These are phyloP conservation scores for Paraphoma chrysanthemicola DNA, from an alignment of 2,329 filamentous ascomycete genomes.

Conservation along the genomic window DNA sequence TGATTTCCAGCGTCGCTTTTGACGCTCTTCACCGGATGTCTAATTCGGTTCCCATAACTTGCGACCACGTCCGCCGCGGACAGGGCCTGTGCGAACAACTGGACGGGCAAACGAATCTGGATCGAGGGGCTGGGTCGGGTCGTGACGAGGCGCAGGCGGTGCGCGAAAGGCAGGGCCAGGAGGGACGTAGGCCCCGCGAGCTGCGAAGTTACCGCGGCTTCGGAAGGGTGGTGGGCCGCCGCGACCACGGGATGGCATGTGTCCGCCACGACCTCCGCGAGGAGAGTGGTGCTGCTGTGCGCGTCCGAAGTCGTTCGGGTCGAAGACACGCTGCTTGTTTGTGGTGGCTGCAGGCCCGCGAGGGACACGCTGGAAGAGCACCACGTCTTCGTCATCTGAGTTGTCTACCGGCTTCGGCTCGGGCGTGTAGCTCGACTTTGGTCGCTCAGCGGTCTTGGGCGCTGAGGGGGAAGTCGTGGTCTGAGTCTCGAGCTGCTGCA, in stretches of 20 bases:
- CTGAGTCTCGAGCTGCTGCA: conserved; percentile 47
- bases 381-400: conserved; percentile 48
- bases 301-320: conserved; percentile 58
- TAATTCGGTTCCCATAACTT: conserved; percentile 52
- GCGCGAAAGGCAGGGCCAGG: conserved; percentile 35
- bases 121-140: conserved; percentile 48
- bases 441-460: conserved; percentile 27
- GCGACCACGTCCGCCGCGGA: conserved; percentile 43
- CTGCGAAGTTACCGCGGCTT: conserved; percentile 37
- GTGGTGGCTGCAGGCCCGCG: conserved; percentile 41
- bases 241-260: conserved; percentile 30
- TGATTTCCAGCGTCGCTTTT: conserved; percentile 4
- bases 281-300: conserved; percentile 35
- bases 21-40: conserved; percentile 12
- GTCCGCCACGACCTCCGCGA: conserved; percentile 43
- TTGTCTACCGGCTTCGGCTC: conserved; percentile 26
- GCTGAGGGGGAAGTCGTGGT: conserved; percentile 17
- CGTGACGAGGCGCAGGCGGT: conserved; percentile 36
- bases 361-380: conserved; percentile 47
- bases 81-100: conserved; percentile 30
- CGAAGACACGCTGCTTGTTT: conserved; percentile 48
- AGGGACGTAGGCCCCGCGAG: conserved; percentile 40
- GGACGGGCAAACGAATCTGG: conserved; percentile 50
- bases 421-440: conserved; percentile 34
- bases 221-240: conserved; percentile 28